These are phyloP conservation scores for Eurotiales sp. DNA, from an alignment of 2,329 filamentous ascomycete species.

Conservation along the genomic window DNA sequence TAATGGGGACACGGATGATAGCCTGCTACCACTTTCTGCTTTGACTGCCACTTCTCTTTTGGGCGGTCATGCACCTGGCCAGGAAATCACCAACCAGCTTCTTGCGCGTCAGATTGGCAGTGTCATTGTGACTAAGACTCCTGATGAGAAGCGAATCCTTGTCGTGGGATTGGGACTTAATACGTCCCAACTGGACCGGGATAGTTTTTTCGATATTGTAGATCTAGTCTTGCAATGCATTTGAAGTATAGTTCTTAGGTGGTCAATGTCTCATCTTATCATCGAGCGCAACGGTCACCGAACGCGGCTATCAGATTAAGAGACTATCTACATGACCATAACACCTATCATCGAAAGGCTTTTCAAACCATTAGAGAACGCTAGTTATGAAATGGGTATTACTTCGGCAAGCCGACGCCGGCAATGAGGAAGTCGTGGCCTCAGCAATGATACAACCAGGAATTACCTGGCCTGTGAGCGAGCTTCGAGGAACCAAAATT, in stretches of 20 bases:
- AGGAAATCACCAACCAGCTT: conserved; percentile 81
- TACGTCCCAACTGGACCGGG: conserved; percentile 38
- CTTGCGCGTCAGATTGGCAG: conserved; percentile 87
- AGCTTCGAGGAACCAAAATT: background rate
- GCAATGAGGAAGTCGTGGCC: too few relatives aligned
- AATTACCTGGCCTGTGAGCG: background rate
- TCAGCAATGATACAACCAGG: background rate
- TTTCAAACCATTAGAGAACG: too few relatives aligned
- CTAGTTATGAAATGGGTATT: too few relatives aligned
- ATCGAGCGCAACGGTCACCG: background rate
- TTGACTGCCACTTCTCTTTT: conserved; percentile 84
- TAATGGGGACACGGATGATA: conserved; percentile 45
- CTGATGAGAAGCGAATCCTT: conserved; percentile 57
- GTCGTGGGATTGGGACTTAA: conserved; percentile 58
- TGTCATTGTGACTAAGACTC: conserved; percentile 67
- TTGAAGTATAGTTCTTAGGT: conserved; percentile 19
- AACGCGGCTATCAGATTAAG: background rate
- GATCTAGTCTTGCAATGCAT: conserved; percentile 43
- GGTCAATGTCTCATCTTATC: background rate
- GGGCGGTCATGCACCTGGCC: conserved; percentile 72
- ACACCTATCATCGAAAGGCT: too few relatives aligned
- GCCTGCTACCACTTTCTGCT: conserved; percentile 70
- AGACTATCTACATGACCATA: background rate
- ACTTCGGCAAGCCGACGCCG: too few relatives aligned
- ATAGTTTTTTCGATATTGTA: conserved; percentile 41